A percentile compares a stretch with the other conserved stretches of the same genome.
Conservation (phyloP, 441 rosid species). For the Flueggea neowawraea region DNA sequence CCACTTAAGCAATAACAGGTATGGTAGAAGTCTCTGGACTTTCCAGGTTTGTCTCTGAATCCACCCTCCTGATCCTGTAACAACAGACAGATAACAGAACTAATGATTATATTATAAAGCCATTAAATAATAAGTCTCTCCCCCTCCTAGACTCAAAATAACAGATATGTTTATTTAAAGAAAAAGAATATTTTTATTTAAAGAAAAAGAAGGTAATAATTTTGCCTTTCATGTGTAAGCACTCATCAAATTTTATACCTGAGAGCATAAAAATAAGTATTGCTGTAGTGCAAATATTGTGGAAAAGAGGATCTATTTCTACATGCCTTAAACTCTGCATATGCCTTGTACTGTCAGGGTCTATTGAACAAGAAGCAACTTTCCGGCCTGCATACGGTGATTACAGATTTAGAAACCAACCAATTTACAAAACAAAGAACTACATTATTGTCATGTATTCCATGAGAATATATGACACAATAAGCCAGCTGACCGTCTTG, state of each 20-base stretch:
- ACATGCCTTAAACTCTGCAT: constrained; percentile 22
- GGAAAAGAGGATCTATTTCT: constrained; percentile 50
- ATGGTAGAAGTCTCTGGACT: constrained; percentile 73
- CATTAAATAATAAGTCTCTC: no score
- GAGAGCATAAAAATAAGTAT: constrained; percentile 74
- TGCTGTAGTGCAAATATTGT: constrained; percentile 75
- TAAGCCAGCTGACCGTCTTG: constrained; percentile 27
- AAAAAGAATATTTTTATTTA: no score
- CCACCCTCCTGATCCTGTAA: constrained; percentile 72
- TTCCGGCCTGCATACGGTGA: constrained; percentile 14
- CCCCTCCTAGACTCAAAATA: no score
- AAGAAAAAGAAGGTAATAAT: no score
- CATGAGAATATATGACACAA: no score
- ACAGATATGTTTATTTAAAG: no score
- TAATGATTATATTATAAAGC: background rate
- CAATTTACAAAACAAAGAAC: background rate
- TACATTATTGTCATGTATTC: background rate
- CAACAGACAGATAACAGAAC: background rate
- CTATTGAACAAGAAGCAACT: constrained; percentile 22
- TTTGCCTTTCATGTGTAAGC: no score
- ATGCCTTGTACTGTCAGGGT: constrained; percentile 17
- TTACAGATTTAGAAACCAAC: background rate
- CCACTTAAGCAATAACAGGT: constrained; percentile 96
- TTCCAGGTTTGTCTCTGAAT: constrained; percentile 84
- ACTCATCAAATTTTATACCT: constrained; percentile 34